Conservation (phyloP, 192 early-diverging fungal genomes). For the Linnemannia zychae region DNA sequence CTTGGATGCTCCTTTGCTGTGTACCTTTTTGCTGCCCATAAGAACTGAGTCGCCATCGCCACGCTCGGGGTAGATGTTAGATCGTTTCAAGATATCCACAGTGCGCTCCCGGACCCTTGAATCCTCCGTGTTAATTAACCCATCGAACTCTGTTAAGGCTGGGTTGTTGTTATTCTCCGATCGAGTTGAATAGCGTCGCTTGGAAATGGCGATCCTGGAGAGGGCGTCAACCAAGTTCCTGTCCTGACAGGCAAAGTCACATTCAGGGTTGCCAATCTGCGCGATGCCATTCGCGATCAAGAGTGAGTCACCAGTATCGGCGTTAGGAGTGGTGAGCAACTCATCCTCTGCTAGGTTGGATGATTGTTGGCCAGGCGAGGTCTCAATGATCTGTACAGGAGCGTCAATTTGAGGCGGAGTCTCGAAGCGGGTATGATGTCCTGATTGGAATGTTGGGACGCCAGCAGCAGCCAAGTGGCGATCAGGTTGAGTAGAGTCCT, state of each 20-base stretch:
- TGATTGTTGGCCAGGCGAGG: neutral
- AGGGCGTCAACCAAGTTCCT: constrained; percentile 36
- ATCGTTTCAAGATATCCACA: constrained; percentile 21
- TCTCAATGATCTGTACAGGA: constrained; percentile 4
- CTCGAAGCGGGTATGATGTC: constrained; percentile 18
- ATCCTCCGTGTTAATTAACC: constrained; percentile 13
- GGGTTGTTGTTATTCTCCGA: neutral
- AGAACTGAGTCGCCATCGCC: neutral
- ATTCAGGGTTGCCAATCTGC: neutral
- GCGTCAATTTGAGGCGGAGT: constrained; percentile 22
- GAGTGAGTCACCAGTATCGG: neutral
- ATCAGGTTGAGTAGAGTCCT: neutral
- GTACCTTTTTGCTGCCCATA: constrained; percentile 1
- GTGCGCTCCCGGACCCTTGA: constrained; percentile 11
- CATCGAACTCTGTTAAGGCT: neutral
- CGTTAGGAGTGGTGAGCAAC: neutral
- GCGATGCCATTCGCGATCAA: neutral
- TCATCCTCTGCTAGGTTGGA: neutral
- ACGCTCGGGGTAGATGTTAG: constrained; percentile 23
- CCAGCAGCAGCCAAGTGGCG: neutral
- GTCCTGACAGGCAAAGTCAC: constrained; percentile 21
- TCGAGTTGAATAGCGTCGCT: constrained; percentile 39
- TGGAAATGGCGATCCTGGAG: constrained; percentile 23
- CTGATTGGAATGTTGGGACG: constrained; percentile 25
- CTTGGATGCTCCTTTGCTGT: neutral